Base-by-base conservation (phyloP, 768 basidiomycete genomes). In the Galerina sulciceps region DNA sequence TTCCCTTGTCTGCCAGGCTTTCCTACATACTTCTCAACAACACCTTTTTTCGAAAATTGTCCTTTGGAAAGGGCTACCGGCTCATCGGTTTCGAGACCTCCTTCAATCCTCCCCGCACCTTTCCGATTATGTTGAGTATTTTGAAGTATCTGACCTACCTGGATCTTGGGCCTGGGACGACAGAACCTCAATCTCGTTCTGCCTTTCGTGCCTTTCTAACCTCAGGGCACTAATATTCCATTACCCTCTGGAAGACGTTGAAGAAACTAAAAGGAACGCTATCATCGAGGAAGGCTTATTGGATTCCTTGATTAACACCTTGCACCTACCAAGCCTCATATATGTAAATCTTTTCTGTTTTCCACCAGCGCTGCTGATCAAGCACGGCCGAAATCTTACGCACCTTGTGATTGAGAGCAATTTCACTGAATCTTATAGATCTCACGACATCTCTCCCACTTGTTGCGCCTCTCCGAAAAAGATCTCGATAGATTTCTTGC, bases 141-240 rank as follows among this genome's bases (percentile, higher is more conserved):
- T 49, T 15, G 22, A 47, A 37, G 14, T 49, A 37, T 18, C 18
- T 18, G 48, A 37, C n/a, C 18, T 37, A 6, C 11, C 8, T 51
- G 26, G n/a, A 5, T 37, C 48, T 13, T 23, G 36, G 13, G 5
- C 36, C 10, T 49, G 35, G 9, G 31, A 36, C 9, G n/a, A 34
- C n/a, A 42, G 26, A 8, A 31, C 20, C 18, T 45, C 44, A 9
- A 45, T 18, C 20, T 45, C 17, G 23, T 45, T 17, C 20, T 17
- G n/a, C 20, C 59, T 60, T 48, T 31, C 46, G 3, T 15, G 20
- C 14, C 49, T 53, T 46, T 31, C 37, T 43, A 46, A 47, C 18
- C 49, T 61, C 45, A 44, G 35, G 26, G 55, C 55, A 17, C 53
- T 60, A 8, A 38, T 37, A n/a, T 22, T 60, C 36, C 36, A 42